Evolutionary conservation across 1,284 basidiomycete genomes (phyloP).

Genomic region (Blastosporella zonata): DNA sequence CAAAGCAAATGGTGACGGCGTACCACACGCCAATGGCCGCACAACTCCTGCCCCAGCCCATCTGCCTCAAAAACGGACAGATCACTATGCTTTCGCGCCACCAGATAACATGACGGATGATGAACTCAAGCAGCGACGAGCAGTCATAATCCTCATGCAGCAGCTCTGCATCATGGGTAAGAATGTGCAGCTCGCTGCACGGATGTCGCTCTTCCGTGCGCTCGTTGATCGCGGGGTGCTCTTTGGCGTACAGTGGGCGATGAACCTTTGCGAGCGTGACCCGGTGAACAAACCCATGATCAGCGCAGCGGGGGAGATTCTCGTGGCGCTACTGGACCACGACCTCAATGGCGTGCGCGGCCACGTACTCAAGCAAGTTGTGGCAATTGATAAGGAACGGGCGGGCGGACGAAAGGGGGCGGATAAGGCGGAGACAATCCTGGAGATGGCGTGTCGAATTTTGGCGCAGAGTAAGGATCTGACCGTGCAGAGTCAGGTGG

Average conservation of each 20-base stretch:
- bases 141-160: conserved; percentile 86
- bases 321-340: conserved; percentile 88
- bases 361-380: conserved; percentile 81
- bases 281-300: conserved; percentile 52
- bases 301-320: conserved; percentile 84
- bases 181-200: conserved; percentile 87
- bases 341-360: conserved; percentile 85
- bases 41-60: conserved; percentile 17
- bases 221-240: conserved; percentile 89
- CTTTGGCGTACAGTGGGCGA: conserved; percentile 89
- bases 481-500: conserved; percentile 88
- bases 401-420: conserved; percentile 50
- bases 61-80: conserved; percentile 22
- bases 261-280: conserved; percentile 53
- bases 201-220: conserved; percentile 86
- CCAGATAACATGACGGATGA: conserved; percentile 46
- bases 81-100: conserved; percentile 49
- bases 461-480: conserved; percentile 79
- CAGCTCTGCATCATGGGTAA: conserved; percentile 96
- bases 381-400: conserved; percentile 60
- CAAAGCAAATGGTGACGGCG: conserved; percentile 29
- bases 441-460: conserved; percentile 74
- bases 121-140: conserved; percentile 55
- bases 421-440: conserved; percentile 70
- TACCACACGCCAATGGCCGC: conserved; percentile 12